These are phyloP conservation scores for Phyllostachys edulis DNA, from an alignment of 176 grass and related monocot genomes.

Conservation along the genomic window DNA sequence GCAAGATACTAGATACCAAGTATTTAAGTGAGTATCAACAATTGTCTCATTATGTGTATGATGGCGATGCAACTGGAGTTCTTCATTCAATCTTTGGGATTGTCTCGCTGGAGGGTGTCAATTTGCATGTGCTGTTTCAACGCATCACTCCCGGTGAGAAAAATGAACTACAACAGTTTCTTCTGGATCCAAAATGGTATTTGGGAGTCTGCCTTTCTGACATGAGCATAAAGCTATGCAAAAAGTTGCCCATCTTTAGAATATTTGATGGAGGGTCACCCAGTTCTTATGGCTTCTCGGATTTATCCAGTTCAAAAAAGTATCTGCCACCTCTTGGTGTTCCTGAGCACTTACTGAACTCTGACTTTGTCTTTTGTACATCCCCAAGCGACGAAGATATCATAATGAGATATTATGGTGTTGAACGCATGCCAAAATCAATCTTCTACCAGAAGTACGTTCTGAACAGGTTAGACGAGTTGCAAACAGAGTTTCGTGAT, in stretches of 20 bases:
- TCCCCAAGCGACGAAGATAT: constrained; percentile 76
- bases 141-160: constrained; percentile 65
- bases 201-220: constrained; percentile 56
- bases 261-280: constrained; percentile 59
- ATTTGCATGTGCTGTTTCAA: constrained; percentile 62
- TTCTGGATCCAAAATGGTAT: constrained; percentile 98
- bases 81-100: constrained; percentile 77
- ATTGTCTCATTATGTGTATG: constrained; percentile 70
- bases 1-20: constrained; percentile 72
- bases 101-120: constrained; percentile 51
- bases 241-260: constrained; percentile 80
- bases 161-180: constrained; percentile 76
- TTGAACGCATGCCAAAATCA: constrained; percentile 75
- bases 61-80: constrained; percentile 68
- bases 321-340: constrained; percentile 79
- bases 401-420: constrained; percentile 75
- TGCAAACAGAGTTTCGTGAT: constrained; percentile 74
- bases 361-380: constrained; percentile 71
- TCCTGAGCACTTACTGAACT: constrained; percentile 65
- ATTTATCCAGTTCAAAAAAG: constrained; percentile 70
- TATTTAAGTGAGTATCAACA: constrained; percentile 59
- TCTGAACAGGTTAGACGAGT: constrained; percentile 61
- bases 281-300: constrained; percentile 55
- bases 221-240: constrained; percentile 68
- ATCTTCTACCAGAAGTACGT: constrained; percentile 73